A percentile compares a stretch with the other conserved stretches of the same genome.
Evolutionary conservation across 352 stramenopile genomes (phyloP).

Genomic region (Globisporangium cystogenes): DNA sequence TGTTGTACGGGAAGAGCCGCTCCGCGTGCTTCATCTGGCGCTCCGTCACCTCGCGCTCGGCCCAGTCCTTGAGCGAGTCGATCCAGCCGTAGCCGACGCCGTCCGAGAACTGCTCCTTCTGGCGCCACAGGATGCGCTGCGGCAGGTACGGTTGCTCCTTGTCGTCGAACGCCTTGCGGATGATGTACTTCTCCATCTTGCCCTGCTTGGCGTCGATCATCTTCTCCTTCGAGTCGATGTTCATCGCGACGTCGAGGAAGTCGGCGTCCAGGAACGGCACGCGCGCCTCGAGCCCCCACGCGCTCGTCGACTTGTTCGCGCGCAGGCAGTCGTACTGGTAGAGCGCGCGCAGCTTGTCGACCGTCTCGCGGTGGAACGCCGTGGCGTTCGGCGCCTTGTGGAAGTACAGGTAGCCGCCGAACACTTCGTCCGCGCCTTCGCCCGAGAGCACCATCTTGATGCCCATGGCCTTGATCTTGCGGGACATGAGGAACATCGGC

Average conservation of each 20-base stretch:
- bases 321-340: conserved; percentile 99
- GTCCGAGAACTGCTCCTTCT: conserved; percentile 99
- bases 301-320: conserved; percentile 98
- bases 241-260: conserved; percentile 98
- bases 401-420: conserved; percentile 99
- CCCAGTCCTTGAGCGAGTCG: conserved; percentile 94
- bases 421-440: conserved; percentile 98
- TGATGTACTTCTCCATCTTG: conserved; percentile 98
- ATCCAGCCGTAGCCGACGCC: conserved; percentile 99
- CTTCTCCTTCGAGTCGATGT: conserved; percentile 96
- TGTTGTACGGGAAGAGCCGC: conserved; percentile 98
- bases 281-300: conserved; percentile 97
- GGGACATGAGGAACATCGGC: conserved; percentile 99
- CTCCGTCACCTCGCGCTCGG: conserved; percentile 93
- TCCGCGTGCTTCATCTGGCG: conserved; percentile 93
- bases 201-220: conserved; percentile 92
- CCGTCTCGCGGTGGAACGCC: conserved; percentile 90
- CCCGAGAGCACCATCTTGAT: conserved; percentile 99
- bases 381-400: conserved; percentile 96
- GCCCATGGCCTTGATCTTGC: conserved; percentile 99
- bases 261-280: conserved; percentile 98
- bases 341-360: conserved; percentile 95
- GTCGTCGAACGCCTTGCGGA: conserved; percentile 98
- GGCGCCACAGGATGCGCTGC: conserved; percentile 97
- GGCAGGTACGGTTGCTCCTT: conserved; percentile 97